These are phyloP conservation scores for Suillus subluteus DNA, from an alignment of 768 basidiomycete species.

Conservation along the genomic window DNA sequence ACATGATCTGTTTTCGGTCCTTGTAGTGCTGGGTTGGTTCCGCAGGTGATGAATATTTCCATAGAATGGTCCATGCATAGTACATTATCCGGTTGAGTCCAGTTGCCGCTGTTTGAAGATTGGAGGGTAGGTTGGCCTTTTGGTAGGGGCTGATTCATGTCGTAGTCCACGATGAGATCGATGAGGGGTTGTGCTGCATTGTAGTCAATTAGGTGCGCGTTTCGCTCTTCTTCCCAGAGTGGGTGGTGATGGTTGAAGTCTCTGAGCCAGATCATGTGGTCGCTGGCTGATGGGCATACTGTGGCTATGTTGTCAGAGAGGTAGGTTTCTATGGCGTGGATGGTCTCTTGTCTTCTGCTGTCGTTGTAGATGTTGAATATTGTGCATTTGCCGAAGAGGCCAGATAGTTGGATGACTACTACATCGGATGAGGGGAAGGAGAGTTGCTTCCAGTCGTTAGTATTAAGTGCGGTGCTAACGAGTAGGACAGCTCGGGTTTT, in stretches of 20 bases:
- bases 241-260: not conserved
- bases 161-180: not conserved
- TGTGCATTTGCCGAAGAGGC: no score
- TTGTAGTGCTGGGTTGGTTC: not conserved
- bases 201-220: not conserved
- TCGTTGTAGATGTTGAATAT: no score
- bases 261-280: not conserved
- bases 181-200: not conserved
- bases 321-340: not conserved
- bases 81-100: not conserved
- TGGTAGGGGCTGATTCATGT: not conserved
- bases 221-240: not conserved
- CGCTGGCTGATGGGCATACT: rapidly evolving
- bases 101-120: not conserved
- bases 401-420: not conserved
- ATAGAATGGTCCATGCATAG: not conserved
- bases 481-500: not conserved
- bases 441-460: not conserved
- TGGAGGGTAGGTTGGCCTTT: not conserved
- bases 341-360: not conserved
- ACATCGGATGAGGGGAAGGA: not conserved
- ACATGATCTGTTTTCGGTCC: not conserved
- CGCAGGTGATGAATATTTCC: rapidly evolving
- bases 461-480: not conserved
- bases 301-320: not conserved